Evolutionary conservation across 768 basidiomycete genomes (phyloP).

Genomic region (Mycena pura): DNA sequence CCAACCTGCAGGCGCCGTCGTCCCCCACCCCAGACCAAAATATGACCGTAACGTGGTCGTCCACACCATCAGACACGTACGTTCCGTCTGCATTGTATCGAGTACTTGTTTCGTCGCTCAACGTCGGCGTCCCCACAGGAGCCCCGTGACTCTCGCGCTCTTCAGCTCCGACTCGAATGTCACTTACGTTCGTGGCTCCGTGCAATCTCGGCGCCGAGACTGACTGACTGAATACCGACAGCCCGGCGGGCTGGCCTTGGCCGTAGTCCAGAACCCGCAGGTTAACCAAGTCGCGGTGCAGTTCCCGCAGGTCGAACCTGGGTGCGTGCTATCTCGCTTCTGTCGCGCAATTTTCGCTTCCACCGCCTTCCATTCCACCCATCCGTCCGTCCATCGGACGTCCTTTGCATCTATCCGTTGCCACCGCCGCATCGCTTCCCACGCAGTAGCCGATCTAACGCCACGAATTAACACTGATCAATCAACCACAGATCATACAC

Average conservation of each 20-base stretch:
- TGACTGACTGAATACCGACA: not conserved
- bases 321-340: too few relatives aligned
- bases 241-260: not conserved
- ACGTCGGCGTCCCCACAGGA: not conserved
- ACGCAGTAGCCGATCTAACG: too few relatives aligned
- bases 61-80: conserved; percentile 17
- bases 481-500: too few relatives aligned
- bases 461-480: too few relatives aligned
- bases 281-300: too few relatives aligned
- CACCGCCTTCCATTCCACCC: too few relatives aligned
- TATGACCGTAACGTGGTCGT: conserved; percentile 18
- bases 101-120: not conserved
- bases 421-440: too few relatives aligned
- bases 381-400: too few relatives aligned
- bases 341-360: too few relatives aligned
- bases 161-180: conserved; percentile 2
- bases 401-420: too few relatives aligned
- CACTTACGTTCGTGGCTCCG: not conserved
- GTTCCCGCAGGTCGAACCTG: too few relatives aligned
- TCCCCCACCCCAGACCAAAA: not conserved
- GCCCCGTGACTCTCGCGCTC: conserved; percentile 8
- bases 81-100: not conserved
- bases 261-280: too few relatives aligned
- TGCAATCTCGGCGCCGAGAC: not conserved
- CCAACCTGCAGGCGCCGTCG: conserved; percentile 7